phyloP scores from a whole-genome alignment of 192 early-diverging fungal species.

The Radiomyces spectabilis region DNA sequence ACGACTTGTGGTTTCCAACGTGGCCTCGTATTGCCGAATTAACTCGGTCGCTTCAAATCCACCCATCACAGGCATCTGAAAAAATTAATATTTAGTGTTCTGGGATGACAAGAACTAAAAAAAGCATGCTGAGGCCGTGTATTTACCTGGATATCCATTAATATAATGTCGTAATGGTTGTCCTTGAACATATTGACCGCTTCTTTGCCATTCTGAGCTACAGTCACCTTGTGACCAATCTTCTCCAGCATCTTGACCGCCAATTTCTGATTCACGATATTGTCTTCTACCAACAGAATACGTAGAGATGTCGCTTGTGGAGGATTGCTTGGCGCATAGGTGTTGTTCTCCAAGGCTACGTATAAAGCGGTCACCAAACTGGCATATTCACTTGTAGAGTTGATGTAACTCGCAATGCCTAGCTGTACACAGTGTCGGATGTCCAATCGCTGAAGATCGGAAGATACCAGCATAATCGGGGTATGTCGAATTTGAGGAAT shows the following conservation, averaged over 20 bases:
- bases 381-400: constrained; percentile 46
- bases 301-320: constrained; percentile 55
- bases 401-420: constrained; percentile 61
- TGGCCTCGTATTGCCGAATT: constrained; percentile 64
- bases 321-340: constrained; percentile 47
- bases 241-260: constrained; percentile 64
- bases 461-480: constrained; percentile 64
- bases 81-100: too few species aligned
- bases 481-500: constrained; percentile 50
- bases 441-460: constrained; percentile 43
- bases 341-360: constrained; percentile 62
- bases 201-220: constrained; percentile 70
- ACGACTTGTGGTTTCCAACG: constrained; percentile 29
- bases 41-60: constrained; percentile 77
- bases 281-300: constrained; percentile 78
- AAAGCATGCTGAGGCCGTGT: too few species aligned
- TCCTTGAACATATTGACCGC: constrained; percentile 63
- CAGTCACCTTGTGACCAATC: constrained; percentile 68
- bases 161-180: constrained; percentile 53
- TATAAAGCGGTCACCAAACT: constrained; percentile 61
- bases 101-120: too few species aligned
- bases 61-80: constrained; percentile 88
- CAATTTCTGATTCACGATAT: constrained; percentile 78
- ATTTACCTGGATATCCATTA: constrained; percentile 89
- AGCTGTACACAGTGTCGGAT: constrained; percentile 59